Evolutionary conservation across 352 stramenopile species (phyloP), one percentile per base, ranked within the genome.

Genomic region (Hyaloperonospora brassicae): DNA sequence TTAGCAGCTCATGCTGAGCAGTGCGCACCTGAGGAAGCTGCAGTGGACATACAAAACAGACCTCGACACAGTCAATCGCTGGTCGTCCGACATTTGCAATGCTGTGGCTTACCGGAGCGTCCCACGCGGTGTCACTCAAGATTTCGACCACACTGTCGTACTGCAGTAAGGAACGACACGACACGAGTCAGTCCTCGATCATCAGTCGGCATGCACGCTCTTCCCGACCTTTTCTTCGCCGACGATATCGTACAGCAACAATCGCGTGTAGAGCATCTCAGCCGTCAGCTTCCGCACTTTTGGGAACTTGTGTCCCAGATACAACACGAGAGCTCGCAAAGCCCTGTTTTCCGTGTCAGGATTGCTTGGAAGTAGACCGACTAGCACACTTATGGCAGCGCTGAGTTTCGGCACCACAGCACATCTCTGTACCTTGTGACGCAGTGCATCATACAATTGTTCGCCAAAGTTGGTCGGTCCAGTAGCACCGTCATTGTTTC

Each of bases 221-320:
- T n/a, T 24, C 22, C 17, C 7, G 47, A 89, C 79, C 74, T 87
- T 87, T 39, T 66, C 62, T 53, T 86, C 64, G 23, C 79, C 63
- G 24, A 89, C 43, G 34, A 90, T 57, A 35, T 88, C 79, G 52
- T 90, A 68, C 35, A 93, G 63, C 17, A 93, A 57, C 45, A 93
- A 52, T 22, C 80, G 70, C 8, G 86, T 89, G 70, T 94, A 94
- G 14, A 95, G 67, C 24, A 77, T 78, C 60, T 94, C 82, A 1
- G 86, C 86, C 12, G 80, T 86, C 14, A 86, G 35, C 53, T 93
- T 93, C 31, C 87, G 79, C 17, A 96, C 75, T 48, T 82, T 88
- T 0, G 87, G 87, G 51, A 93, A 96, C 6, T 82, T 79, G 63
- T 96, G 87, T 1, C 64, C 82, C 0, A 95, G 57, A 47, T 93